Base-by-base conservation (phyloP, 495 filamentous ascomycete genomes). In the Aspergillus leporis region DNA sequence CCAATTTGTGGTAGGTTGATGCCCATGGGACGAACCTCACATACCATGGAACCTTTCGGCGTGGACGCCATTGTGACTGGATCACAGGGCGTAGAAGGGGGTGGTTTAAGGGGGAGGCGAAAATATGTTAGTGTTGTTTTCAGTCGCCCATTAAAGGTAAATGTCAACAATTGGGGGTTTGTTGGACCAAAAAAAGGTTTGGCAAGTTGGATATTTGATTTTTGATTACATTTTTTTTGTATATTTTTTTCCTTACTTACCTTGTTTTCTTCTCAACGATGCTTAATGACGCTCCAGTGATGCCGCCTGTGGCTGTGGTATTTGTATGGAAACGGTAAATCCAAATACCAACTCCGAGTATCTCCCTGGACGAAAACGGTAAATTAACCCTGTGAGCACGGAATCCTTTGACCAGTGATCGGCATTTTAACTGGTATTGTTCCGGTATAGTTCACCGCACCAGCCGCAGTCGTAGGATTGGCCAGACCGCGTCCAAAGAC, bases 31-130 rank as follows among this genome's bases (percentile, higher is more conserved):
- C 25, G 48, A 53, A 49, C 46, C 41, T 30, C 32, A 12, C 55
- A 63, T 45, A 51, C 66, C 68, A 58, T 47, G 68, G 66, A 61
- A 58, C 59, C 3, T 0, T 38, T 36, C 7, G 12, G 34, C 54
- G 31, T 65, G 68, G 71, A 66, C 31, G n/a, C 34, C 23, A 50
- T 61, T 54, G 57, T 62, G 61, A 68, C 48, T 74, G 68, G 66
- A 28, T 30, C 18, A 47, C 5, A 45, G 51, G 46, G 23, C 21
- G 18, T 3, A 47, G 32, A 38, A 36, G 54, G 54, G 45, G 31
- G 13, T 45, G 9, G 21, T n/a, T 28, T 28, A 47, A 47, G 43
- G 43, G 43, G 43, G 43, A 47, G 43, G 43, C 43, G 25, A 47
- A 47, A 22, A 47, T 47, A n/a, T 57, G n/a, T n/a, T n/a, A n/a